phyloP scores from a whole-genome alignment of 139 green algal genomes.

The Tetradesmus obliquus region DNA sequence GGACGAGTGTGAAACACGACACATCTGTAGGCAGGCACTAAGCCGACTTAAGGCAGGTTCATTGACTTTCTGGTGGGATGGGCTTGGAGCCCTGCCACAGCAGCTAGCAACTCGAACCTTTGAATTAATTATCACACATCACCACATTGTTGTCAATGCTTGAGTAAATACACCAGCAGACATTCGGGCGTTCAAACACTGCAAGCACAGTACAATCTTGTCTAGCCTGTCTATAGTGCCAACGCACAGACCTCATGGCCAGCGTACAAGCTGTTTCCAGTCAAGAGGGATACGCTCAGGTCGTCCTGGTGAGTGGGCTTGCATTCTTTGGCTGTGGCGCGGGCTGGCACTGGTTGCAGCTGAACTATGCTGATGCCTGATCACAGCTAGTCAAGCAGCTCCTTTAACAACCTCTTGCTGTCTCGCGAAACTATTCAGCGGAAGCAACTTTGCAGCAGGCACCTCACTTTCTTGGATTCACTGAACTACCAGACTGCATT shows the following conservation, averaged over 20 bases:
- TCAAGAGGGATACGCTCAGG: background rate
- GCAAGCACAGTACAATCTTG: background rate
- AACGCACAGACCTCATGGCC: background rate
- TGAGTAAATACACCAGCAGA: background rate
- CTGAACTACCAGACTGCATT: background rate
- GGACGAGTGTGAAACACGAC: background rate
- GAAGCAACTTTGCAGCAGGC: background rate
- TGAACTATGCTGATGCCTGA: background rate
- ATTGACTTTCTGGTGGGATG: background rate
- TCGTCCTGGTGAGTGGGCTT: background rate
- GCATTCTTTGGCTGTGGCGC: no score
- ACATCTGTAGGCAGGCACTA: background rate
- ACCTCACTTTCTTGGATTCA: background rate
- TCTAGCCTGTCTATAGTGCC: background rate
- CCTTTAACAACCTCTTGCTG: background rate
- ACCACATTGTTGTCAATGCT: no score
- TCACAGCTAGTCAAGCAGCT: background rate
- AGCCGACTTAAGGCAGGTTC: background rate
- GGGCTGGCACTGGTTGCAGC: background rate
- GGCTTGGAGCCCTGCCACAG: background rate
- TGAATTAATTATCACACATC: no score
- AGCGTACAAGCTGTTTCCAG: background rate
- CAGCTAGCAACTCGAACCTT: background rate
- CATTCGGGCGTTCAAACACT: background rate
- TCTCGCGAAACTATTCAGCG: background rate